Conservation (phyloP, 129 eudicot genomes). For the Helianthus annuus region DNA sequence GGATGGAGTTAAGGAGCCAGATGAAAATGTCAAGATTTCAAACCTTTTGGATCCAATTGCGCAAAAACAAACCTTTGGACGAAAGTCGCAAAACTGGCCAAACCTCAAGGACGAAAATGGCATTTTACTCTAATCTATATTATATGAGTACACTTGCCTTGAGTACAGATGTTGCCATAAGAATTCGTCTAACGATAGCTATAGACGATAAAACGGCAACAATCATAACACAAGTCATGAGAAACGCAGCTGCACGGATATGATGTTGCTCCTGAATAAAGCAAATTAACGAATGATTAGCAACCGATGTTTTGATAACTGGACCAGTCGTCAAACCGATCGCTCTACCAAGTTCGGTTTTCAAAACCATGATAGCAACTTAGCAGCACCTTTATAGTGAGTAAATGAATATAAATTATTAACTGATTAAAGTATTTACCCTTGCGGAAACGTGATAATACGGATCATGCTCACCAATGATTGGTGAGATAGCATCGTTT, state of each 20-base stretch:
- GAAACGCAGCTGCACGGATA: constrained; percentile 70
- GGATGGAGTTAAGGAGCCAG: too few species aligned
- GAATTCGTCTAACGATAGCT: constrained; percentile 87
- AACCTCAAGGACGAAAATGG: too few species aligned
- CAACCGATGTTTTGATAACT: not conserved
- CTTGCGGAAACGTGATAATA: constrained; percentile 80
- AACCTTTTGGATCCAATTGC: too few species aligned
- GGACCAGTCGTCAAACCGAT: too few species aligned
- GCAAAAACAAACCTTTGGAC: too few species aligned
- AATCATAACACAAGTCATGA: constrained; percentile 81
- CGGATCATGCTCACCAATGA: constrained; percentile 89
- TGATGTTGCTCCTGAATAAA: constrained; percentile 74
- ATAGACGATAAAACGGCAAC: constrained; percentile 76
- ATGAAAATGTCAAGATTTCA: too few species aligned
- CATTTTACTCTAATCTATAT: too few species aligned
- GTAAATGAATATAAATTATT: not conserved
- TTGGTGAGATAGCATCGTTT: constrained; percentile 83
- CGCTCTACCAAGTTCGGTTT: too few species aligned
- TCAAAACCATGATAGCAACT: not conserved
- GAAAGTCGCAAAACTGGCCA: too few species aligned
- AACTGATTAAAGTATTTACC: constrained; percentile 42
- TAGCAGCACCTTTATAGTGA: not conserved
- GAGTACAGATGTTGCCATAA: constrained; percentile 95
- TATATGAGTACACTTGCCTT: constrained; percentile 51
- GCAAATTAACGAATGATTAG: constrained; percentile 21